Percentiles rank a stretch among this genome's conserved stretches.
Evolutionary conservation across 2,329 filamentous ascomycete species (phyloP).

Genomic region (Calonectria leucothoes): DNA sequence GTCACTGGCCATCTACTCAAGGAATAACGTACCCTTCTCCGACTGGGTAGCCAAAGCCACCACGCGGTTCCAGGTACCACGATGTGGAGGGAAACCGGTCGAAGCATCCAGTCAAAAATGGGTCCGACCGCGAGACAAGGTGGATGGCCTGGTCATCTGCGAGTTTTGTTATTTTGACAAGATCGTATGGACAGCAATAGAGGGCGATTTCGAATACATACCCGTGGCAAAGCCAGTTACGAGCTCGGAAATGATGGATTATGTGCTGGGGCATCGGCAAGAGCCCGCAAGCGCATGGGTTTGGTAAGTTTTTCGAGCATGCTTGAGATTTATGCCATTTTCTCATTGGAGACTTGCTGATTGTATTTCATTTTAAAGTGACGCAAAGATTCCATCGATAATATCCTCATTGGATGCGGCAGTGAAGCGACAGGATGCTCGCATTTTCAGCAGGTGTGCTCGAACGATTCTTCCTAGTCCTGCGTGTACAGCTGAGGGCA

Average conservation of each 20-base stretch:
- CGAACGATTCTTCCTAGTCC: neutral
- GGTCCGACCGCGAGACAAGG: neutral
- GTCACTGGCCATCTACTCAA: neutral
- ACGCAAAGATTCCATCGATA: neutral
- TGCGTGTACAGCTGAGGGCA: neutral
- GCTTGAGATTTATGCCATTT: neutral
- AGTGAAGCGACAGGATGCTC: slow-evolving; percentile 4
- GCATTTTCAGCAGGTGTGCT: slow-evolving; percentile 4
- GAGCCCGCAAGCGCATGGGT: neutral
- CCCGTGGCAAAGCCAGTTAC: neutral
- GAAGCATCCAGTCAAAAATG: slow-evolving; percentile 2
- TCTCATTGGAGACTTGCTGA: neutral
- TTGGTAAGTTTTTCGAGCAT: neutral
- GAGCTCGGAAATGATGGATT: slow-evolving; percentile 1
- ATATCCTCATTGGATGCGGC: neutral
- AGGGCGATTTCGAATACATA: slow-evolving; percentile 12
- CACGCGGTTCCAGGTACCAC: neutral
- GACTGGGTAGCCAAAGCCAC: slow-evolving; percentile 8
- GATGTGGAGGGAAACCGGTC: slow-evolving; percentile 3
- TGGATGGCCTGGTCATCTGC: slow-evolving; percentile 6
- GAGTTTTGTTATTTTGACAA: slow-evolving; percentile 10
- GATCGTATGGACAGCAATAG: slow-evolving; percentile 4
- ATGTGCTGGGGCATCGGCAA: neutral
- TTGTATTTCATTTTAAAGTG: neutral
- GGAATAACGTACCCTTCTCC: neutral